phyloP scores from a whole-genome alignment of 2,329 filamentous ascomycete genomes.

The Aspergillus ochraceoroseus region DNA sequence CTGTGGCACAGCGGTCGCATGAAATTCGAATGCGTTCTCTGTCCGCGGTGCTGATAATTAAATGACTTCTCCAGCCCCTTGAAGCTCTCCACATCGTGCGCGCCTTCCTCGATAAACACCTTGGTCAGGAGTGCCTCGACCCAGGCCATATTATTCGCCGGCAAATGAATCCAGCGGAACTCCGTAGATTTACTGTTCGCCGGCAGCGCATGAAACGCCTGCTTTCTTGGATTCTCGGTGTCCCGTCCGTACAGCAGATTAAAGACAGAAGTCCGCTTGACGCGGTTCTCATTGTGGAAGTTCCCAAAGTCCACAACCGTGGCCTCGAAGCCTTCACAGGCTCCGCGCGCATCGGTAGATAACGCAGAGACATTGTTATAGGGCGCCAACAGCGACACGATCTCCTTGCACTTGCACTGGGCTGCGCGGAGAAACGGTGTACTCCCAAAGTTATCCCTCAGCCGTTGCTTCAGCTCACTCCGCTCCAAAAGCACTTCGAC shows the following conservation, averaged over 20 bases:
- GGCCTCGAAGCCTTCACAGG: slow-evolving; percentile 49
- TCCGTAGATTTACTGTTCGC: slow-evolving; percentile 47
- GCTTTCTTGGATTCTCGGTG: slow-evolving; percentile 42
- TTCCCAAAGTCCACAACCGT: slow-evolving; percentile 53
- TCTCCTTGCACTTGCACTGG: slow-evolving; percentile 37
- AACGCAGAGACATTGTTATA: slow-evolving; percentile 37
- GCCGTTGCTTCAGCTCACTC: slow-evolving; percentile 29
- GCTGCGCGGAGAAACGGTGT: slow-evolving; percentile 41
- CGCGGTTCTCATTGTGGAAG: slow-evolving; percentile 42
- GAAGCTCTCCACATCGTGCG: slow-evolving; percentile 59
- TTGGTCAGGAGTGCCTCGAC: slow-evolving; percentile 61
- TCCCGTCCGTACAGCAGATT: slow-evolving; percentile 52
- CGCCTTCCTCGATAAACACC: slow-evolving; percentile 59
- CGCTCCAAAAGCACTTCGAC: slow-evolving; percentile 36
- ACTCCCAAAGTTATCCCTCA: slow-evolving; percentile 39
- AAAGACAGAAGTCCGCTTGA: slow-evolving; percentile 48
- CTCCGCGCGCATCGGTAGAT: slow-evolving; percentile 40
- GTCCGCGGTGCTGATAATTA: slow-evolving; percentile 57
- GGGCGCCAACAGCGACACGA: slow-evolving; percentile 35
- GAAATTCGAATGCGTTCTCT: slow-evolving; percentile 56
- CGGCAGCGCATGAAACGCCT: slow-evolving; percentile 46
- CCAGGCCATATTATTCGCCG: slow-evolving; percentile 55
- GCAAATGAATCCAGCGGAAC: slow-evolving; percentile 53
- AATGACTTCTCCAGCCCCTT: slow-evolving; percentile 59
- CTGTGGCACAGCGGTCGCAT: slow-evolving; percentile 58